A percentile compares a stretch with the other conserved stretches of the same genome.
phyloP scores from a whole-genome alignment of 495 filamentous ascomycete genomes.

The Aspergillus taichungensis region DNA sequence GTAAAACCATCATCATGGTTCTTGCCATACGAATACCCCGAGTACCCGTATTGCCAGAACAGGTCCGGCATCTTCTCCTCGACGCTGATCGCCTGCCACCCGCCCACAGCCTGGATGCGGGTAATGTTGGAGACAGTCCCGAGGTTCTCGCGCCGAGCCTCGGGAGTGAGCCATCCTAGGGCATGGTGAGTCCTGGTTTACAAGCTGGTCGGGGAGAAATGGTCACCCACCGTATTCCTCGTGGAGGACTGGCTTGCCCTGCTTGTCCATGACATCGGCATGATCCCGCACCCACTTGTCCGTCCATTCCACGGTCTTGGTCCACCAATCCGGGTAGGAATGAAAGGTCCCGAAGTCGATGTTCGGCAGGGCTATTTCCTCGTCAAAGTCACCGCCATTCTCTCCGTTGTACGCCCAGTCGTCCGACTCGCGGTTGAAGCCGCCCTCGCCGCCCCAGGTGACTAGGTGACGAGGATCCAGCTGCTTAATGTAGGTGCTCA shows the following conservation, averaged over 20 bases:
- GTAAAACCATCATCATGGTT: conserved; percentile 12
- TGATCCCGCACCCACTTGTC: conserved; percentile 9
- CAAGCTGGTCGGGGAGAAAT: background rate
- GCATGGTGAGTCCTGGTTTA: background rate
- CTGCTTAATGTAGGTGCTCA: conserved; percentile 49
- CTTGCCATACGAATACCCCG: conserved; percentile 9
- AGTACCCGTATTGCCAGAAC: conserved; percentile 11
- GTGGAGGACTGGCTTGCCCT: conserved; percentile 8
- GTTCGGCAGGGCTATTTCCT: conserved; percentile 41
- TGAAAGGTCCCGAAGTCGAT: conserved; percentile 58
- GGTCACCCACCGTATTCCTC: conserved; percentile 9
- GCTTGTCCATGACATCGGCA: background rate
- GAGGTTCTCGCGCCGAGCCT: conserved; percentile 3
- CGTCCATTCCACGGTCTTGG: conserved; percentile 10
- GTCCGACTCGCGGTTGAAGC: conserved; percentile 31
- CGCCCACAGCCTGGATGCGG: conserved; percentile 8
- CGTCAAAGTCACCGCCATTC: conserved; percentile 54
- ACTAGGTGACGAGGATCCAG: conserved; percentile 54
- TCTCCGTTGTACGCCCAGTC: conserved; percentile 46
- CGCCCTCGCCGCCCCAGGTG: conserved; percentile 46
- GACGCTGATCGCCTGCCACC: conserved; percentile 10
- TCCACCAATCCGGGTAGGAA: conserved; percentile 39
- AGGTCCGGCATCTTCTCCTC: conserved; percentile 11
- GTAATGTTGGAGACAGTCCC: conserved; percentile 9
- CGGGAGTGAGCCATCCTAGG: conserved; percentile 6